These are phyloP conservation scores for Thuja plicata DNA, from an alignment of 83 land plant species.

Conservation along the genomic window DNA sequence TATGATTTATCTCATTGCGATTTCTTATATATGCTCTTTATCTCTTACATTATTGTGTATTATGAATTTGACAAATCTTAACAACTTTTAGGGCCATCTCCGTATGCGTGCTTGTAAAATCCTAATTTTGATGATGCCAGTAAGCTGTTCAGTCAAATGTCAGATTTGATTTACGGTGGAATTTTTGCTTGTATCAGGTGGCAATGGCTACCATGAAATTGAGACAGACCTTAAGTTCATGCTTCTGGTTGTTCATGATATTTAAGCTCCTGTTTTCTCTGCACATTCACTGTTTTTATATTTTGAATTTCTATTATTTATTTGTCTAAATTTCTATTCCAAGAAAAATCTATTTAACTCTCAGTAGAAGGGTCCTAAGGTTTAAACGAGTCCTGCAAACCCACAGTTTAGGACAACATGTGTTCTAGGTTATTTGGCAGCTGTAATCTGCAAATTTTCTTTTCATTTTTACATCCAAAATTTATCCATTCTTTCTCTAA, in stretches of 20 bases:
- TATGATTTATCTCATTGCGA: neutral
- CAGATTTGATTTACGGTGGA: neutral
- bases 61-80: neutral
- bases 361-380: neutral
- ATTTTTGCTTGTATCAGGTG: neutral
- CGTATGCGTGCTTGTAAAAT: neutral
- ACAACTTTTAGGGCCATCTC: neutral
- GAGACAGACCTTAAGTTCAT: neutral
- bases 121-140: neutral
- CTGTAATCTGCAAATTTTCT: neutral
- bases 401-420: neutral
- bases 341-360: neutral
- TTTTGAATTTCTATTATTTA: neutral
- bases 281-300: neutral
- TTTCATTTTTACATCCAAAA: neutral
- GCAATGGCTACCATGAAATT: neutral
- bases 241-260: neutral
- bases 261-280: neutral
- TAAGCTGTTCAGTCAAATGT: neutral
- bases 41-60: neutral
- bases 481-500: neutral
- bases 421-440: neutral
- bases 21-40: neutral
- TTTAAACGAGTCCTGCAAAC: neutral
- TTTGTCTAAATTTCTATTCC: neutral